A percentile compares a stretch with the other conserved stretches of the same genome.
These are phyloP conservation scores for Eucalyptus microcorys DNA, from an alignment of 345 rosid genomes.

Conservation along the genomic window DNA sequence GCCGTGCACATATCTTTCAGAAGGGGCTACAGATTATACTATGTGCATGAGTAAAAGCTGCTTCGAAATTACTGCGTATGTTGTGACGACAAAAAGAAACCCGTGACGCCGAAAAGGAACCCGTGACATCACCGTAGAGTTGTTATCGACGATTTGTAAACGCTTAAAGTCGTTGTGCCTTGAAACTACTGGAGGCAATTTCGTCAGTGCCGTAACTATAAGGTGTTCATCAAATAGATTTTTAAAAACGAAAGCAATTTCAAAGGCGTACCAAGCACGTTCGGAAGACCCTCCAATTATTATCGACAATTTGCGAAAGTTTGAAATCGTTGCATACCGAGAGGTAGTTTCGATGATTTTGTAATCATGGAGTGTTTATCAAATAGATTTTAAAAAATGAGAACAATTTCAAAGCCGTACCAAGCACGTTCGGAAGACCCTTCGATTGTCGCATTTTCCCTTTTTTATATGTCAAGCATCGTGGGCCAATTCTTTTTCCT, in stretches of 20 bases:
- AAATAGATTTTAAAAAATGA: accelerated
- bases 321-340: too few relatives aligned
- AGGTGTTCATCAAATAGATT: too few relatives aligned
- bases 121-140: accelerated
- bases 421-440: neutral
- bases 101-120: accelerated
- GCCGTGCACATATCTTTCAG: neutral
- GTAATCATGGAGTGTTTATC: neutral
- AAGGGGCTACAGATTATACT: neutral
- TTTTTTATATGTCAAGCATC: neutral
- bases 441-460: neutral
- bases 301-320: too few relatives aligned
- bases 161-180: accelerated
- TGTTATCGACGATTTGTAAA: too few relatives aligned
- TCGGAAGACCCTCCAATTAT: neutral
- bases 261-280: neutral
- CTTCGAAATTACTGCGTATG: neutral
- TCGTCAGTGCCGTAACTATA: accelerated
- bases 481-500: neutral
- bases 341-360: too few relatives aligned
- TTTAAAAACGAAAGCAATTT: neutral
- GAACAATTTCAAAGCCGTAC: neutral
- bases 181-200: accelerated
- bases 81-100: too few relatives aligned
- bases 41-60: accelerated